Percentiles rank a stretch among this genome's conserved stretches.
phyloP scores from a whole-genome alignment of 306 rosid species.

The Hippophae tibetana region DNA sequence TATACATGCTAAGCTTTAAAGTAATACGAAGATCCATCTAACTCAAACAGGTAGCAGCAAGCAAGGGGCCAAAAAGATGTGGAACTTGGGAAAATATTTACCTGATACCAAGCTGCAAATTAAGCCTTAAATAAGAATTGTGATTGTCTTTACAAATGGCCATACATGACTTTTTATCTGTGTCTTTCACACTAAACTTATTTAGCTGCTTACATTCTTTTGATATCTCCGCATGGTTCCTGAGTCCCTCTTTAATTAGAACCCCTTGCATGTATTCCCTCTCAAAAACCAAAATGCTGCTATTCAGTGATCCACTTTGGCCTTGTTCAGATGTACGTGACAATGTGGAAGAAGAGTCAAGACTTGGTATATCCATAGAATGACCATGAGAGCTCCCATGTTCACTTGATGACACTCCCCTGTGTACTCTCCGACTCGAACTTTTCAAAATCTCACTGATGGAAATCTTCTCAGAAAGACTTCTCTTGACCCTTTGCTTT shows the following conservation, averaged over 20 bases:
- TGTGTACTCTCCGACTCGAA: slow-evolving; percentile 36
- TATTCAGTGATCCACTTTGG: slow-evolving; percentile 32
- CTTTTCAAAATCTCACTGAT: slow-evolving; percentile 32
- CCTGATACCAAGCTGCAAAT: slow-evolving; percentile 62
- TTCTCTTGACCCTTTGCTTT: slow-evolving; percentile 38
- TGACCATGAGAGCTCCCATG: slow-evolving; percentile 23
- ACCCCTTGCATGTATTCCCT: slow-evolving; percentile 97
- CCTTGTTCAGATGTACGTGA: slow-evolving; percentile 26
- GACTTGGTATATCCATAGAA: slow-evolving; percentile 24
- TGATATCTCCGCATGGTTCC: slow-evolving; percentile 30
- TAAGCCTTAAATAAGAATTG: slow-evolving; percentile 43
- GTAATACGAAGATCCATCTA: background rate
- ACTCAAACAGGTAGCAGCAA: background rate
- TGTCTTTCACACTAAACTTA: slow-evolving; percentile 32
- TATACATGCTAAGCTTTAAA: no score
- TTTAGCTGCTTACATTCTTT: slow-evolving; percentile 35
- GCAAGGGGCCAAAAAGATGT: background rate
- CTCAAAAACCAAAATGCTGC: slow-evolving; percentile 34
- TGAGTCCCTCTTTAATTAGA: slow-evolving; percentile 53
- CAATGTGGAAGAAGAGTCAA: slow-evolving; percentile 24
- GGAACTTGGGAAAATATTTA: slow-evolving; percentile 12
- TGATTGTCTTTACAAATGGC: slow-evolving; percentile 17
- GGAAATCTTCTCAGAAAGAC: slow-evolving; percentile 46
- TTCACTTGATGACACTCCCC: slow-evolving; percentile 32
- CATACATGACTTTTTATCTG: slow-evolving; percentile 41